Conservation (phyloP, 345 rosid genomes). For the Melaleuca quinquenervia region DNA sequence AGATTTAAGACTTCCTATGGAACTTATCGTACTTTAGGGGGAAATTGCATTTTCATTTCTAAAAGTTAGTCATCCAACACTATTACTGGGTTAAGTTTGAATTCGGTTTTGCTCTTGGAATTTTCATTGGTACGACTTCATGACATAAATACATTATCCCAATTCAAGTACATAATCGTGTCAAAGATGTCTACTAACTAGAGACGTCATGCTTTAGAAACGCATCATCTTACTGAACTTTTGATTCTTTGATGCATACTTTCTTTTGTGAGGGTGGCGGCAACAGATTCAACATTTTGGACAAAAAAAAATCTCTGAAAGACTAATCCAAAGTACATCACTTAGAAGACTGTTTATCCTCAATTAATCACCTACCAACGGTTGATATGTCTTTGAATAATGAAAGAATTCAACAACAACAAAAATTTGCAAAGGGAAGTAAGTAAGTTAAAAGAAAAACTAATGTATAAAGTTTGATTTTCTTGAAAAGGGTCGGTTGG, state of each 20-base stretch:
- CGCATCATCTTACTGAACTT: background rate
- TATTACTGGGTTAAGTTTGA: background rate
- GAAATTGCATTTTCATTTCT: background rate
- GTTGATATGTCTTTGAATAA: background rate
- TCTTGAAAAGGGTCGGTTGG: background rate
- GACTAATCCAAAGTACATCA: background rate
- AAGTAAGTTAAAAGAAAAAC: background rate
- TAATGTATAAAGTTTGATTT: background rate
- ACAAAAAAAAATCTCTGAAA: background rate
- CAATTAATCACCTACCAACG: background rate
- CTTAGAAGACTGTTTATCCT: background rate
- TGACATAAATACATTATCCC: background rate
- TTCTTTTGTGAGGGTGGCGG: background rate
- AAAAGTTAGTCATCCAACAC: background rate
- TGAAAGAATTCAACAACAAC: background rate
- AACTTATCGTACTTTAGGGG: background rate
- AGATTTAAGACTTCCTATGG: background rate
- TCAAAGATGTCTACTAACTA: background rate
- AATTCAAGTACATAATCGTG: background rate
- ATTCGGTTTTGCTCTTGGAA: background rate
- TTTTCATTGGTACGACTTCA: background rate
- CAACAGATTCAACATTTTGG: background rate
- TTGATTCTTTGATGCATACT: background rate
- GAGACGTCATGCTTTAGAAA: background rate
- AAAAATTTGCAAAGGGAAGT: background rate